Evolutionary conservation across 768 basidiomycete species (phyloP), one percentile per base, ranked within the genome.

Genomic region (Mycena pura): DNA sequence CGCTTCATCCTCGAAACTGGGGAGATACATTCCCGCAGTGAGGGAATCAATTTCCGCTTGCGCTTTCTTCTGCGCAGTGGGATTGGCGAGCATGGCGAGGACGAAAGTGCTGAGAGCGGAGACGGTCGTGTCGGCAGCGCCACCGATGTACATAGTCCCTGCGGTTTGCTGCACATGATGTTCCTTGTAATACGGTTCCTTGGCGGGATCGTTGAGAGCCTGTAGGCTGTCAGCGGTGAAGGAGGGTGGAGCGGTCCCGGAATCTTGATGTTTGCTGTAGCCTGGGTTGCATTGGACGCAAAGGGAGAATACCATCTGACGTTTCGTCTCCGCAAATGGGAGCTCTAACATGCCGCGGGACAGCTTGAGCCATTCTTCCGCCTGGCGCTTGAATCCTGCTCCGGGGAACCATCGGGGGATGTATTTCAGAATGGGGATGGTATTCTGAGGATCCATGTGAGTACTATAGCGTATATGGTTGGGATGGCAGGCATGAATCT

Each of bases 331-430:
- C 11, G 68, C 52, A 47, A 79, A 82, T 0, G 82, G 82, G 6
- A 72, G 63, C 38, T 79, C 74, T 19, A 74, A 67, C 73, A 81
- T 76, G 17, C 76, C 71, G 7, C 70, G 56, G 19, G 74, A 72
- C 10, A 75, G 68, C 28, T 67, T 70, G 17, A 70, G 70, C 66
- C 78, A 76, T 29, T 65, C 44, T 25, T 71, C 66, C 5, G 81
- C 81, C 47, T 71, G 71, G 43, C 69, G 72, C 57, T 81, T 74
- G 67, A 81, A 84, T 31, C 75, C 76, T 11, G 78, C 76, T 0
- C 83, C 82, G 25, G 82, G 81, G 7, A 82, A 39, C 81, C 81
- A 83, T 5, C 46, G 31, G 0, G 75, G 76, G 6, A 76, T 44
- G 44, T 74, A 55, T 19, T 63, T 66, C 38, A 75, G 66, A 66